A percentile compares a stretch with the other conserved stretches of the same genome.
These are phyloP conservation scores for Leccinum variabile DNA, from an alignment of 1,284 basidiomycete genomes.

Conservation along the genomic window DNA sequence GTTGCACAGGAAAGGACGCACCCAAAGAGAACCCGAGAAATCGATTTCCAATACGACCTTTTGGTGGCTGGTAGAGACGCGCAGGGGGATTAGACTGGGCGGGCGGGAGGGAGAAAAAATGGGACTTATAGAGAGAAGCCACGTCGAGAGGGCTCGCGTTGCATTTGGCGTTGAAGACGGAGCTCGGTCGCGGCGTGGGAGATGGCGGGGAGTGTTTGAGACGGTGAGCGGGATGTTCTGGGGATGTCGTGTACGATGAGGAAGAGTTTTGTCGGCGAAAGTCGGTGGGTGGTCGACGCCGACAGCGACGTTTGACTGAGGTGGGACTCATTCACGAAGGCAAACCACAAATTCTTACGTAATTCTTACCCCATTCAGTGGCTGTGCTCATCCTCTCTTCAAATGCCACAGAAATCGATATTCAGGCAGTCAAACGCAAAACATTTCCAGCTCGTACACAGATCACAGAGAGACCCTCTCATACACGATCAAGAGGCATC, in stretches of 20 bases:
- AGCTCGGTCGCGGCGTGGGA: constrained; percentile 1
- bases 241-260: constrained; percentile 1
- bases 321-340: constrained; percentile 16
- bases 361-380: constrained; percentile 18
- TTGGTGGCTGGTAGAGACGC: constrained; percentile 84
- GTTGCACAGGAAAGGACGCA: constrained; percentile 34
- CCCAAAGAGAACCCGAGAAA: constrained; percentile 79
- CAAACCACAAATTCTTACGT: constrained; percentile 35
- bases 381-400: constrained; percentile 20
- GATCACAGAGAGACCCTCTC: constrained; percentile 94
- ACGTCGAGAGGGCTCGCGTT: constrained; percentile 73
- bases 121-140: constrained; percentile 81
- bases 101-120: constrained; percentile 22
- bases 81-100: constrained; percentile 46
- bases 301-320: constrained; percentile 18
- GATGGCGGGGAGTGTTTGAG: background rate
- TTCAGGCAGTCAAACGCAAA: constrained; percentile 87
- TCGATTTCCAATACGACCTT: constrained; percentile 89
- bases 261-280: constrained; percentile 8
- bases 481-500: constrained; percentile 92
- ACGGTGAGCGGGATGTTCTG: background rate
- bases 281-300: constrained; percentile 23
- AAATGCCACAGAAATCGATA: constrained; percentile 77
- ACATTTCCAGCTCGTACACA: constrained; percentile 96
- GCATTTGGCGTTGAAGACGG: constrained; percentile 42